These are phyloP conservation scores for Coelastrella sp. DNA, from an alignment of 139 green algal genomes.

Conservation along the genomic window DNA sequence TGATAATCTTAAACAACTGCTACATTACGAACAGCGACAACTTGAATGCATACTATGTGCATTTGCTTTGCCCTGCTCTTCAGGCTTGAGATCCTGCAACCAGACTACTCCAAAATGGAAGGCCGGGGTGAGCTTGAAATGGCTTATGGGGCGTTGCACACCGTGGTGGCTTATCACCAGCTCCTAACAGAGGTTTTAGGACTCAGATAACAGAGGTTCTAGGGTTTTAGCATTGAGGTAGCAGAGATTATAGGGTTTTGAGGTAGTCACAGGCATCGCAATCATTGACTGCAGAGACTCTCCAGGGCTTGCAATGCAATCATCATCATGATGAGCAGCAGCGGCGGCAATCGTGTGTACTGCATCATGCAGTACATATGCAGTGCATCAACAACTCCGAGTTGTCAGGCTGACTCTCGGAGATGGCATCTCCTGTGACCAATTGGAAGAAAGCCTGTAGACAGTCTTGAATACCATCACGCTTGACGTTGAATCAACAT, in stretches of 20 bases:
- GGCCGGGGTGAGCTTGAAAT: neutral
- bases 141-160: neutral
- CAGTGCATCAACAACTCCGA: too few relatives aligned
- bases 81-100: conserved; percentile 29
- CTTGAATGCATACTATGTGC: neutral
- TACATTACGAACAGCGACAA: neutral
- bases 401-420: too few relatives aligned
- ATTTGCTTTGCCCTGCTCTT: neutral
- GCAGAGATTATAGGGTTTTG: neutral
- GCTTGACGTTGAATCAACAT: too few relatives aligned
- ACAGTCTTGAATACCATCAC: too few relatives aligned
- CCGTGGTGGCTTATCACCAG: neutral
- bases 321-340: too few relatives aligned
- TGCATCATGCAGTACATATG: too few relatives aligned
- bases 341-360: too few relatives aligned
- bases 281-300: neutral
- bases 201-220: neutral
- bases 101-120: neutral
- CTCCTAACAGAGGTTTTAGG: neutral
- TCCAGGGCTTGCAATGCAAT: neutral
- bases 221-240: neutral
- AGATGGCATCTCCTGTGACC: too few relatives aligned
- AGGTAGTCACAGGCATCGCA: neutral
- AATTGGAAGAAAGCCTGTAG: too few relatives aligned
- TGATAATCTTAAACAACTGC: neutral